Evolutionary conservation across 306 rosid species (phyloP), one percentile per base, ranked within the genome.

Genomic region (Glycyrrhiza uralensis): DNA sequence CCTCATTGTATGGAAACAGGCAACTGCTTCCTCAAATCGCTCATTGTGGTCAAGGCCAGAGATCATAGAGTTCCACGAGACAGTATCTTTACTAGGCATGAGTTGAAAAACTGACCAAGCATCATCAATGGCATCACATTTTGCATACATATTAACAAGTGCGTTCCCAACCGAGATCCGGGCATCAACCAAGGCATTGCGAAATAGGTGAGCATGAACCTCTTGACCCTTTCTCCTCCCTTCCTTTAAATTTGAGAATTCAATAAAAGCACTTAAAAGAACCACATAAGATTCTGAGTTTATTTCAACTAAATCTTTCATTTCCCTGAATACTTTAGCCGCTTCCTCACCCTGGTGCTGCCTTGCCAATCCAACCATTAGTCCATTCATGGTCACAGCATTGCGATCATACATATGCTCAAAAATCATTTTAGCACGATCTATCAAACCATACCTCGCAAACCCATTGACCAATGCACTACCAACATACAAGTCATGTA

Each of bases 331-430:
- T 77, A 88, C 64, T 71, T 81, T 63, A 52, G 85, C 66, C 9
- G 93, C 98, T 87, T 88, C 97, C 85, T 88, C 96, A 71, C 96
- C 97, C 60, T 49, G 82, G 76, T 84, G 89, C 72, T 88, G 97
- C 80, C 76, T 90, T 71, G 85, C 87, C 87, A 93, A 72, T 38
- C 96, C 98, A 81, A 93, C 94, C 86, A 93, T 84, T 59, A 93
- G 87, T 5, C 98, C 98, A 72, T 93, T 89, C 91, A 90, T 72
- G 15, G 98, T 87, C 71, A 93, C 89, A 11, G 85, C 89, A 82
- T 88, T 93, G 65, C 87, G 80, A 81, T 72, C 80, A 68, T 75
- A 52, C 93, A 90, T 87, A 81, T 78, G 93, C 76, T 81, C 80
- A 71, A 88, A 90, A 58, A 93, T 79, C 67, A 80, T 59, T 62